These are phyloP conservation scores for Coriaria nepalensis DNA, from an alignment of 306 rosid species.

Conservation along the genomic window DNA sequence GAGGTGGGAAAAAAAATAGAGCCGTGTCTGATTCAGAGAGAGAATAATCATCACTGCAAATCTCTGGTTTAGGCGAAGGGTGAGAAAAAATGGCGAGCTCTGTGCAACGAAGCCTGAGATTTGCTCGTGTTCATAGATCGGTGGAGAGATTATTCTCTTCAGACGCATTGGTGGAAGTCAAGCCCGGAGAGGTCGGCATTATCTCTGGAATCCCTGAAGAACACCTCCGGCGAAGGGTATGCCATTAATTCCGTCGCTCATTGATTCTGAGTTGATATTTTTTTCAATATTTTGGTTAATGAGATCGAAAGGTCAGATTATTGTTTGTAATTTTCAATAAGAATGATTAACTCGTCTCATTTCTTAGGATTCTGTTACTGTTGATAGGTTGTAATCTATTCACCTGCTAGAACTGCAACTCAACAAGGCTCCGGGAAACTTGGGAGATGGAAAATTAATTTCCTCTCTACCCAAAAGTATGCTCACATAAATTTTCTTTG, in stretches of 20 bases:
- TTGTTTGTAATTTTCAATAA: too few relatives aligned
- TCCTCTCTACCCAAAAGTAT: conserved; percentile 86
- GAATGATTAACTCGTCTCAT: too few relatives aligned
- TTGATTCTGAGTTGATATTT: too few relatives aligned
- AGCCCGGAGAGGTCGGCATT: conserved; percentile 71
- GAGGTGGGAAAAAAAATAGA: too few relatives aligned
- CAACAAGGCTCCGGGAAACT: conserved; percentile 98
- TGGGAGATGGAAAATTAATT: conserved; percentile 94
- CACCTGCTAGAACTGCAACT: conserved; percentile 92
- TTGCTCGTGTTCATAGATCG: conserved; percentile 4
- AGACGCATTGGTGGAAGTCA: conserved; percentile 45
- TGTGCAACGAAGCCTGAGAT: conserved; percentile 12
- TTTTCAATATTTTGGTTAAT: too few relatives aligned
- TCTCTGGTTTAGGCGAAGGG: too few relatives aligned
- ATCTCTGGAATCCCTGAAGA: conserved; percentile 80
- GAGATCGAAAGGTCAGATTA: too few relatives aligned
- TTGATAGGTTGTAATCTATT: conserved; percentile 74
- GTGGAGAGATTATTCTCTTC: conserved; percentile 31
- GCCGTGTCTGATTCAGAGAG: too few relatives aligned
- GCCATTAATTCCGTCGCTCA: too few relatives aligned
- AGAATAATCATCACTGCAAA: too few relatives aligned
- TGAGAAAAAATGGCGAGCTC: conserved; percentile 22
- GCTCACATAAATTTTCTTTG: too few relatives aligned
- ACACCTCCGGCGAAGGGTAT: conserved; percentile 62
- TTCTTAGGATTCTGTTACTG: conserved; percentile 1